phyloP scores from a whole-genome alignment of 768 basidiomycete species.

The Rickenella mellea region DNA sequence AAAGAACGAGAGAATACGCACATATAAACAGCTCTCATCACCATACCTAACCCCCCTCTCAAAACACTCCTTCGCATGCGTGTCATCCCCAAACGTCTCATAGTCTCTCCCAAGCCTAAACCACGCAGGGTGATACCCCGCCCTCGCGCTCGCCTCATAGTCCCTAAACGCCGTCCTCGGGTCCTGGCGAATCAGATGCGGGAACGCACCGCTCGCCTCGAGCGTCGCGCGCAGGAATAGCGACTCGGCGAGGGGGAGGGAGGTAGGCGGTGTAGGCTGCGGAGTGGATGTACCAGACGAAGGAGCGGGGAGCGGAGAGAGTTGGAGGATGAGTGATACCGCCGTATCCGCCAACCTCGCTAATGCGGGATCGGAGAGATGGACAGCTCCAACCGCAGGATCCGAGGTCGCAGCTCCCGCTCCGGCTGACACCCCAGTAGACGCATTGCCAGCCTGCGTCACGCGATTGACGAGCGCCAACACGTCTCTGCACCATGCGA shows the following conservation, averaged over 20 bases:
- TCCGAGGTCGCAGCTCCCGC: slow-evolving; percentile 32
- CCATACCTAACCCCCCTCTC: slow-evolving; percentile 67
- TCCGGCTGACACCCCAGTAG: slow-evolving; percentile 21
- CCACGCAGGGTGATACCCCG: slow-evolving; percentile 77
- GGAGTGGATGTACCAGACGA: slow-evolving; percentile 13
- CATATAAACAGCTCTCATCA: slow-evolving; percentile 78
- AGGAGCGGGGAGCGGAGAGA: slow-evolving; percentile 34
- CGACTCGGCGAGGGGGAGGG: slow-evolving; percentile 65
- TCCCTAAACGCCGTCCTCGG: slow-evolving; percentile 80
- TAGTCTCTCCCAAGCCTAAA: slow-evolving; percentile 88
- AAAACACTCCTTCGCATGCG: slow-evolving; percentile 77
- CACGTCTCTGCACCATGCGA: slow-evolving; percentile 80
- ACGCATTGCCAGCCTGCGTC: slow-evolving; percentile 19
- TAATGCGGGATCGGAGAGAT: slow-evolving; percentile 52
- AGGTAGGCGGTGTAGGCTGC: slow-evolving; percentile 22
- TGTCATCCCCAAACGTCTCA: slow-evolving; percentile 71
- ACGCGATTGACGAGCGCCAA: slow-evolving; percentile 67
- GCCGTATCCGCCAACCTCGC: slow-evolving; percentile 53
- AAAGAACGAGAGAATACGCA: slow-evolving; percentile 27
- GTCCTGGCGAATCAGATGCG: slow-evolving; percentile 53
- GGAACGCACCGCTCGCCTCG: slow-evolving; percentile 63
- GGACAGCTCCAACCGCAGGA: slow-evolving; percentile 33
- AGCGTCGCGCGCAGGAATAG: slow-evolving; percentile 69
- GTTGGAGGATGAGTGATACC: slow-evolving; percentile 50
- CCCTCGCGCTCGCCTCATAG: slow-evolving; percentile 75